These are phyloP conservation scores for Talaromyces sp. DNA, from an alignment of 2,329 filamentous ascomycete genomes.

Conservation along the genomic window DNA sequence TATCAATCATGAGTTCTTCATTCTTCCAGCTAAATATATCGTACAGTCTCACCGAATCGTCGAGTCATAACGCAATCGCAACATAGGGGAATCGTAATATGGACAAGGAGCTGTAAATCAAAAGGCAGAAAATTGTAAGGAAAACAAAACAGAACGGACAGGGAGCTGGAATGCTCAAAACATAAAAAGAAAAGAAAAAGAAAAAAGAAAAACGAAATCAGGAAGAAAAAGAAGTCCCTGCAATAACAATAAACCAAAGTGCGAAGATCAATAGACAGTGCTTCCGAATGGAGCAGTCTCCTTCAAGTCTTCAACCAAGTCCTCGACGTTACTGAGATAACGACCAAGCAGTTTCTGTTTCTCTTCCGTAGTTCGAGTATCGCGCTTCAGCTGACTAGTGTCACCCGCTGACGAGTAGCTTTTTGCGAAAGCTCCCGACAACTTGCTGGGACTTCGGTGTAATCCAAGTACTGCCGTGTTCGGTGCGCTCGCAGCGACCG, in stretches of 20 bases:
- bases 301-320: constrained; percentile 75
- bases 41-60: constrained; percentile 5
- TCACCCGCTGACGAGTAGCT: constrained; percentile 29
- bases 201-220: neutral
- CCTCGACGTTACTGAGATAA: constrained; percentile 76
- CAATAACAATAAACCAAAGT: neutral
- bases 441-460: constrained; percentile 65
- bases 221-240: neutral
- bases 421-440: constrained; percentile 53
- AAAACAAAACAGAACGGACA: neutral
- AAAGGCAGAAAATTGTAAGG: neutral
- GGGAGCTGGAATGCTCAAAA: neutral
- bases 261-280: constrained; percentile 29
- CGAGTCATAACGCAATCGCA: constrained; percentile 9
- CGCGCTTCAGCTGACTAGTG: constrained; percentile 24
- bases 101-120: constrained; percentile 1
- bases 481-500: constrained; percentile 28
- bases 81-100: constrained; percentile 16
- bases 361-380: constrained; percentile 66
- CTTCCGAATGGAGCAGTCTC: constrained; percentile 71
- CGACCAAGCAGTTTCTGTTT: constrained; percentile 74
- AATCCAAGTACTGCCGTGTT: constrained; percentile 45
- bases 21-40: constrained; percentile 5
- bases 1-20: neutral
- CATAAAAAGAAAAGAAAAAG: neutral